Conservation (phyloP, 2,329 filamentous ascomycete genomes). For the Pseudogymnoascus sp. region DNA sequence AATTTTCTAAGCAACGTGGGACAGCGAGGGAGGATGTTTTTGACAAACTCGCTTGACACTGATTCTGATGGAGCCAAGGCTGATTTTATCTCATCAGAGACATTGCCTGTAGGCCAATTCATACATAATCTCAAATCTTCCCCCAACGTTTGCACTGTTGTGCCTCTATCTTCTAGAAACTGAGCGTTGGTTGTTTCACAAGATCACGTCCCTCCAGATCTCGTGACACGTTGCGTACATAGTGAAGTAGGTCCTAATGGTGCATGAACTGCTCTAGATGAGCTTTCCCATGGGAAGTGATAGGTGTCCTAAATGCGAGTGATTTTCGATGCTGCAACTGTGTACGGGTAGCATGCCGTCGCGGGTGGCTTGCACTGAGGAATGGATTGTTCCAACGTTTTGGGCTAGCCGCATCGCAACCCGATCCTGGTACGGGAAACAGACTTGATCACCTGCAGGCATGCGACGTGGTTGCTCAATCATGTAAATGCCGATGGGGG, state of each 20-base stretch:
- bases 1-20: neutral
- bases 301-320: neutral
- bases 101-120: neutral
- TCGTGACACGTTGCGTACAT: neutral
- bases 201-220: conserved; percentile 1
- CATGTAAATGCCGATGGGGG: neutral
- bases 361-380: neutral
- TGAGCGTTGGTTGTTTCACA: neutral
- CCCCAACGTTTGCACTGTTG: neutral
- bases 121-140: neutral
- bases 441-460: conserved; percentile 1
- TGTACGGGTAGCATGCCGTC: neutral
- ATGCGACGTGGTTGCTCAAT: neutral
- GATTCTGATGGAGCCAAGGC: neutral
- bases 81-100: neutral
- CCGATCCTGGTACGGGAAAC: neutral
- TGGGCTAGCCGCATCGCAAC: neutral
- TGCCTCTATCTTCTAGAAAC: neutral
- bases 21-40: neutral
- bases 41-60: neutral
- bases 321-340: neutral
- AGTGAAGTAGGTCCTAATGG: neutral
- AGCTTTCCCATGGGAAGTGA: neutral
- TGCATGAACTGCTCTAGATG: neutral
- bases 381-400: neutral